Conservation (phyloP, 306 rosid genomes). For the Geum urbanum region DNA sequence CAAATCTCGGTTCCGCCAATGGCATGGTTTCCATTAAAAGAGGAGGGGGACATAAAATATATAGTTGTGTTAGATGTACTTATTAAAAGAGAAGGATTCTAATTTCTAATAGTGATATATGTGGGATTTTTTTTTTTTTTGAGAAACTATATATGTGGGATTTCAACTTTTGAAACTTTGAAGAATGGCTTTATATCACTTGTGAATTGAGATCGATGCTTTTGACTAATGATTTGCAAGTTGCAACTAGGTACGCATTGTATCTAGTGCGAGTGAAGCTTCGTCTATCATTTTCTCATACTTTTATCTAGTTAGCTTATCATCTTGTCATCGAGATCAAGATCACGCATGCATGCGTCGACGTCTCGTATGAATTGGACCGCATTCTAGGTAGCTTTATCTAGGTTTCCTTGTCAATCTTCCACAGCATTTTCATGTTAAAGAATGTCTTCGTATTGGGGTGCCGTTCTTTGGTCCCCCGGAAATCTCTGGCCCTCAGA, state of each 20-base stretch:
- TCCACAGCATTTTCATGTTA: background rate
- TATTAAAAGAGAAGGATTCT: too few species aligned
- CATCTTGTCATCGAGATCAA: background rate
- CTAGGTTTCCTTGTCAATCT: background rate
- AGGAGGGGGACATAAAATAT: too few species aligned
- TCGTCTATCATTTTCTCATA: conserved; percentile 16
- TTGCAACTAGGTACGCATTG: too few species aligned
- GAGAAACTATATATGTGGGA: too few species aligned
- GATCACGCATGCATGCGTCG: background rate
- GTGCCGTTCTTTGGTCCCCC: conserved; percentile 24
- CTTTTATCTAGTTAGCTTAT: background rate
- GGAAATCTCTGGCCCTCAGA: conserved; percentile 20
- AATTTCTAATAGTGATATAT: too few species aligned
- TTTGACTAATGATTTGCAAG: background rate
- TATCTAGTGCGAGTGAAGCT: background rate
- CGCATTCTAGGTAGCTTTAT: background rate
- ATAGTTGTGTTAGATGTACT: too few species aligned
- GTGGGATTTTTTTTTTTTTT: too few species aligned
- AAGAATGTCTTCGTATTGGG: background rate
- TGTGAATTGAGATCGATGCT: background rate
- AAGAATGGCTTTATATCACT: too few species aligned
- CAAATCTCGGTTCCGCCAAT: too few species aligned
- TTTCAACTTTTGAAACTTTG: too few species aligned
- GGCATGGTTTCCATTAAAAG: too few species aligned
- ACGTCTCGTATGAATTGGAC: background rate